phyloP scores from a whole-genome alignment of 345 rosid species.

The Fremontodendron californicum region DNA sequence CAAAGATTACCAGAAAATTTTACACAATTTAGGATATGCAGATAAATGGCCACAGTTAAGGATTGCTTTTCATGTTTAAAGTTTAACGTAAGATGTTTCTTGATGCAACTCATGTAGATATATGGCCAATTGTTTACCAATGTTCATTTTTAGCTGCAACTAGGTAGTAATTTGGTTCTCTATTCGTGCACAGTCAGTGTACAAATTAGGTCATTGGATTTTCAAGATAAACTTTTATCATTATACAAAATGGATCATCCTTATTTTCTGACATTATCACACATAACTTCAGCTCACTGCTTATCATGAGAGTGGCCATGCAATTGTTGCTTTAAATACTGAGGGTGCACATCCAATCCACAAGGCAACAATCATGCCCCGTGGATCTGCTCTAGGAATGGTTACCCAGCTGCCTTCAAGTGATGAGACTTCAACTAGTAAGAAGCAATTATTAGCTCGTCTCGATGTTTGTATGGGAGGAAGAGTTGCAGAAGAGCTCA shows the following conservation, averaged over 20 bases:
- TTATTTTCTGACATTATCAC: not conserved
- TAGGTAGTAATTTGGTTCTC: not conserved
- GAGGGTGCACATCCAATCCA: slow-evolving; percentile 97
- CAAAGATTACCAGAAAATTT: not conserved
- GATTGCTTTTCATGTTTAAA: not conserved
- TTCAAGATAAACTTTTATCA: not conserved
- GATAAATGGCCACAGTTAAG: not conserved
- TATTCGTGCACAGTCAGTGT: not conserved
- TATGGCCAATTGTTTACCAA: not conserved
- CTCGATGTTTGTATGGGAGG: slow-evolving; percentile 99
- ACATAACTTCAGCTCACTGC: slow-evolving; percentile 70
- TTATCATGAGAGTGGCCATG: slow-evolving; percentile 99
- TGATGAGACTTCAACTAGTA: slow-evolving; percentile 94
- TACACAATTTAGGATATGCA: not conserved
- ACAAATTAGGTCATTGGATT: not conserved
- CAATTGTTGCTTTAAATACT: slow-evolving; percentile 86
- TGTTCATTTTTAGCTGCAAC: not conserved
- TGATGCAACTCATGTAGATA: not conserved
- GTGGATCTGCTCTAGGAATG: slow-evolving; percentile 98
- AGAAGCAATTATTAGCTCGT: slow-evolving; percentile 90
- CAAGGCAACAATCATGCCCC: slow-evolving; percentile 97
- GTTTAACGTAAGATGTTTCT: not conserved
- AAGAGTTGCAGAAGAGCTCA: slow-evolving; percentile 97
- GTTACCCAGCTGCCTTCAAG: slow-evolving; percentile 95
- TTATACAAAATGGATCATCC: not conserved